These are phyloP conservation scores for Thyridium curvatum DNA, from an alignment of 2,329 filamentous ascomycete species.

Conservation along the genomic window DNA sequence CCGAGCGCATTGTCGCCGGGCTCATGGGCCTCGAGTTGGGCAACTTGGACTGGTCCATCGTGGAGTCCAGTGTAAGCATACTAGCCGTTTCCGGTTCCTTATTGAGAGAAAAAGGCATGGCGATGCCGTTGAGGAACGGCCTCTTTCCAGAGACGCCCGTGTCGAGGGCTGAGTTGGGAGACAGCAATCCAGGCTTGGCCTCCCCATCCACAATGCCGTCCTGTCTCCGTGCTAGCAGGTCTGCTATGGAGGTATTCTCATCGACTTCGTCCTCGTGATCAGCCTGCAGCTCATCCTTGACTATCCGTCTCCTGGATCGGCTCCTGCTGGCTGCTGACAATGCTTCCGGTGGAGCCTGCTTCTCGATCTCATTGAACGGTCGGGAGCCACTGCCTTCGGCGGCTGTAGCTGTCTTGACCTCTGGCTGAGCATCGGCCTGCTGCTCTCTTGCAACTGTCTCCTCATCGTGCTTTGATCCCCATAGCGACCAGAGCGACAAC, in stretches of 20 bases:
- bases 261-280: constrained; percentile 13
- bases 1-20: constrained; percentile 6
- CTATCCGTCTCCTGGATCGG: constrained; percentile 36
- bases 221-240: constrained; percentile 34
- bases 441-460: constrained; percentile 57
- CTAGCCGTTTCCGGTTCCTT: constrained; percentile 61
- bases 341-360: constrained; percentile 20
- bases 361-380: constrained; percentile 31
- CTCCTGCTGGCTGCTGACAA: constrained; percentile 22
- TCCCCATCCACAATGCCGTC: constrained; percentile 16
- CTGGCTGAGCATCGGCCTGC: constrained; percentile 35
- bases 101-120: constrained; percentile 65
- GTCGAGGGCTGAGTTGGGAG: constrained; percentile 33
- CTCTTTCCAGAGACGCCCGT: constrained; percentile 53
- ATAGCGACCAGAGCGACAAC: constrained; percentile 76
- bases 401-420: constrained; percentile 24
- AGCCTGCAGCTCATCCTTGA: constrained; percentile 46
- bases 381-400: constrained; percentile 37
- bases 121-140: constrained; percentile 61
- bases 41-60: constrained; percentile 19
- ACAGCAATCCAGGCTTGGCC: constrained; percentile 33
- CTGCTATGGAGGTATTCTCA: constrained; percentile 34
- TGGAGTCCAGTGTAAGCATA: constrained; percentile 59
- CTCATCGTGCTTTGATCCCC: constrained; percentile 87
- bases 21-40: constrained; percentile 26